phyloP scores from a whole-genome alignment of 192 early-diverging fungal species.

The Linnemannia hyalina region DNA sequence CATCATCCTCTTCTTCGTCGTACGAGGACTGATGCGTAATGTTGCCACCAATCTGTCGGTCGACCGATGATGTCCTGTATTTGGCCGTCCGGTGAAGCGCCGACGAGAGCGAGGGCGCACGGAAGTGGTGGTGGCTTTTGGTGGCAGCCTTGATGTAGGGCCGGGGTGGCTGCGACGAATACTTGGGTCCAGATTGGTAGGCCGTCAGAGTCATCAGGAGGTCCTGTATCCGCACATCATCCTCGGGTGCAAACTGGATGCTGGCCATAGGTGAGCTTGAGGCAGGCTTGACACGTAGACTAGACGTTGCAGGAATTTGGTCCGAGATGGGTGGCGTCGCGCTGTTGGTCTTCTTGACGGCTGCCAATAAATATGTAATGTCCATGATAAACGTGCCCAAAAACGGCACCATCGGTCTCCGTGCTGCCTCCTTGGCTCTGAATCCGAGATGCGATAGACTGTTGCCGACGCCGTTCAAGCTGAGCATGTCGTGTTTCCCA shows the following conservation, averaged over 20 bases:
- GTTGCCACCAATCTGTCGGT: constrained; percentile 54
- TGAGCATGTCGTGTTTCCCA: constrained; percentile 28
- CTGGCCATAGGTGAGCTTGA: constrained; percentile 17
- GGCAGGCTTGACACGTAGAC: constrained; percentile 31
- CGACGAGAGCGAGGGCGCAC: constrained; percentile 62
- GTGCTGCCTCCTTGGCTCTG: constrained; percentile 47
- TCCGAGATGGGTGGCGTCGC: constrained; percentile 34
- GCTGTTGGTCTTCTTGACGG: constrained; percentile 64
- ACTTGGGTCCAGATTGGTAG: constrained; percentile 71
- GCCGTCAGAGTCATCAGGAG: constrained; percentile 67
- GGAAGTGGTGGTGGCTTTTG: constrained; percentile 65
- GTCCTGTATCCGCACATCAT: constrained; percentile 70
- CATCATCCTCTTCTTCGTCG: constrained; percentile 68
- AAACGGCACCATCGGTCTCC: constrained; percentile 77
- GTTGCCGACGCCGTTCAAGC: constrained; percentile 35
- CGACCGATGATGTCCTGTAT: constrained; percentile 39
- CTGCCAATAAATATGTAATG: constrained; percentile 78
- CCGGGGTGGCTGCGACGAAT: constrained; percentile 62
- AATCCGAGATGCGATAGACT: constrained; percentile 38
- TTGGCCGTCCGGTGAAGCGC: constrained; percentile 62
- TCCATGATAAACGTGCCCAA: constrained; percentile 84
- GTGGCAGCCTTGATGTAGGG: constrained; percentile 63
- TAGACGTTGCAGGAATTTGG: constrained; percentile 38
- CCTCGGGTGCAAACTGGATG: constrained; percentile 50
- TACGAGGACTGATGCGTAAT: constrained; percentile 57